Percentiles rank a stretch among this genome's conserved stretches.
These are phyloP conservation scores for Eurotiales sp. DNA, from an alignment of 2,329 filamentous ascomycete genomes.

Conservation along the genomic window DNA sequence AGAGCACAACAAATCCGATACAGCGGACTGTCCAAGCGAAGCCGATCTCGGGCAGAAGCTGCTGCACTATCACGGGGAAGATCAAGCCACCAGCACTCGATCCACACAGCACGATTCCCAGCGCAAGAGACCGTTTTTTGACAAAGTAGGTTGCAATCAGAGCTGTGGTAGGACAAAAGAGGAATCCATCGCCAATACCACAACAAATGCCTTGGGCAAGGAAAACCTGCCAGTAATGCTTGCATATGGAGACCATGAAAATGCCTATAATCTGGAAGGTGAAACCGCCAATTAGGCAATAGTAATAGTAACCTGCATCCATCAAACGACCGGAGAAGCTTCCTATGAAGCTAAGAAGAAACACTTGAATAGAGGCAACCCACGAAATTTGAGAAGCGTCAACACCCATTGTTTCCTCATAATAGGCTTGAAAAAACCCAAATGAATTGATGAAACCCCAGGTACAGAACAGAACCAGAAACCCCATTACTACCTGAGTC, in stretches of 20 bases:
- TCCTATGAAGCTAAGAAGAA: conserved; percentile 40
- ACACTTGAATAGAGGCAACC: conserved; percentile 44
- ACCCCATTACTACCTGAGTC: conserved; percentile 26
- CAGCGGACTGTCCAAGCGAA: conserved; percentile 12
- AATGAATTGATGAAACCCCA: conserved; percentile 30
- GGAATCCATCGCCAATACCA: conserved; percentile 41
- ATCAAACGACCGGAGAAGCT: conserved; percentile 40
- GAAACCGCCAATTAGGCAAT: conserved; percentile 26
- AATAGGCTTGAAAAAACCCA: conserved; percentile 46
- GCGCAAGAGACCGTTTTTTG: conserved; percentile 35
- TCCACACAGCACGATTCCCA: conserved; percentile 37
- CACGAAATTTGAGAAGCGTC: conserved; percentile 39
- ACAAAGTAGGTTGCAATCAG: conserved; percentile 43
- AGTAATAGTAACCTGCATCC: conserved; percentile 40
- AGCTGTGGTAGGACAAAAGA: conserved; percentile 39
- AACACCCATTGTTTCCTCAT: conserved; percentile 30
- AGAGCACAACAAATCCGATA: conserved; percentile 11
- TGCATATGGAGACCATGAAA: conserved; percentile 44
- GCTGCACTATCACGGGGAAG: conserved; percentile 43
- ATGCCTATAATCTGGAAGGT: conserved; percentile 40
- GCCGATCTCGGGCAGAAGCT: conserved; percentile 22
- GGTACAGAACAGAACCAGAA: conserved; percentile 28
- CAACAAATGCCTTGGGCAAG: conserved; percentile 42
- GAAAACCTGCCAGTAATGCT: conserved; percentile 48
- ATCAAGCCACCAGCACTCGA: conserved; percentile 42